A percentile compares a stretch with the other conserved stretches of the same genome.
phyloP scores from a whole-genome alignment of 176 grass and related monocot species.

The Avena sativa region DNA sequence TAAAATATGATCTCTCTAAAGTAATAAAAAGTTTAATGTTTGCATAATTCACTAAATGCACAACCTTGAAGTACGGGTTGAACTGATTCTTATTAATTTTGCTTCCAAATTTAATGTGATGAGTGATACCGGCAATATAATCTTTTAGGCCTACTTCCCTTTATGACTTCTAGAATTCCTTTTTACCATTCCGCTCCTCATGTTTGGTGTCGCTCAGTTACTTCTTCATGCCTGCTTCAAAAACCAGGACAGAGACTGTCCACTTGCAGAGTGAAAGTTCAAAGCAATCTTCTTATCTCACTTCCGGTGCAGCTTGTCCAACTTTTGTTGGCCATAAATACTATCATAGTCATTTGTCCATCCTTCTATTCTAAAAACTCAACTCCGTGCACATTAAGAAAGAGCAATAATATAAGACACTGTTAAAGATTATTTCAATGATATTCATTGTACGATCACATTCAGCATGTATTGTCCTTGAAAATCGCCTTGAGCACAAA shows the following conservation, averaged over 20 bases:
- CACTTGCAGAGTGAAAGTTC: too few relatives aligned
- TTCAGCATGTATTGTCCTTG: too few relatives aligned
- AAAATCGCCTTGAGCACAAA: too few relatives aligned
- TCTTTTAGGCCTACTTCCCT: neutral
- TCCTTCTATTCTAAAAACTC: neutral
- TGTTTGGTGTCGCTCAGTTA: too few relatives aligned
- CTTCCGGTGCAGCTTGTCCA: too few relatives aligned
- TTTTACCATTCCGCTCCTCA: too few relatives aligned
- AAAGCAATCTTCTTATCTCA: too few relatives aligned
- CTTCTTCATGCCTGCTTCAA: too few relatives aligned
- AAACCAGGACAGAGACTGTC: too few relatives aligned
- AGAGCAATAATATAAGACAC: neutral
- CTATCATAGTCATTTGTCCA: neutral
- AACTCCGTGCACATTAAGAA: neutral
- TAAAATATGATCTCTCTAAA: slow-evolving; percentile 23
- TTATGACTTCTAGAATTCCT: too few relatives aligned
- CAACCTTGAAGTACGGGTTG: slow-evolving; percentile 81
- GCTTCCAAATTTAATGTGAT: neutral
- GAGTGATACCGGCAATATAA: neutral
- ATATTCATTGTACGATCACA: too few relatives aligned
- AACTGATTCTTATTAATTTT: neutral
- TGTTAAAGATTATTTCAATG: neutral
- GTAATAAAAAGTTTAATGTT: slow-evolving; percentile 63
- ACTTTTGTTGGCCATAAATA: too few relatives aligned
- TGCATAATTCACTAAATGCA: slow-evolving; percentile 68